These are phyloP conservation scores for Nemania abortiva DNA, from an alignment of 2,329 filamentous ascomycete species.

Conservation along the genomic window DNA sequence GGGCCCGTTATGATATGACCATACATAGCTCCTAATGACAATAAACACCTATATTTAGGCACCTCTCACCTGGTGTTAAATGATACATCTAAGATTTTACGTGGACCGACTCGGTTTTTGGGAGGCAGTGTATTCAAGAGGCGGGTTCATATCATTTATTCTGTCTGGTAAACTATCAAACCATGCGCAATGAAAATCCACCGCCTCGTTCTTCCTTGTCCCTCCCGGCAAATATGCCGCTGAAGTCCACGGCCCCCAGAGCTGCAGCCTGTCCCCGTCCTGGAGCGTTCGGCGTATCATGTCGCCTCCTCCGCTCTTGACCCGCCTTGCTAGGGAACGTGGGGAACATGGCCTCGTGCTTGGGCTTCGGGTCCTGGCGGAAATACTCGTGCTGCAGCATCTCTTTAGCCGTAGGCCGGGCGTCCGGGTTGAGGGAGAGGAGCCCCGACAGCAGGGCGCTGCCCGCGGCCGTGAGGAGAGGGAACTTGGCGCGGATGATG, in stretches of 20 bases:
- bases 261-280: conserved; percentile 75
- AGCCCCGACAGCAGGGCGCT: conserved; percentile 75
- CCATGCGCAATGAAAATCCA: conserved; percentile 75
- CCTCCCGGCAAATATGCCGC: conserved; percentile 76
- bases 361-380: conserved; percentile 87
- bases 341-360: conserved; percentile 92
- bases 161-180: conserved; percentile 48
- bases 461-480: conserved; percentile 82
- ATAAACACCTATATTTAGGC: conserved; percentile 23
- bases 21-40: conserved; percentile 46
- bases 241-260: conserved; percentile 72
- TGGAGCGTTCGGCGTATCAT: conserved; percentile 85
- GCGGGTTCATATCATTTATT: not conserved
- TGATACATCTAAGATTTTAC: not conserved
- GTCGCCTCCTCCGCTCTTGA: conserved; percentile 81
- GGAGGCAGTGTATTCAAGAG: not conserved
- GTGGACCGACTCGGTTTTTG: not conserved
- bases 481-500: conserved; percentile 81
- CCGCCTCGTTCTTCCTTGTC: conserved; percentile 74
- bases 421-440: conserved; percentile 78
- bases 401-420: conserved; percentile 76
- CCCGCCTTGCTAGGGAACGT: conserved; percentile 97
- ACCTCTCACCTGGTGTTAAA: not conserved
- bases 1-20: conserved; percentile 28
- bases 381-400: conserved; percentile 89